Evolutionary conservation across 192 early-diverging fungal species (phyloP), one percentile per base, ranked within the genome.

Genomic region (Podila clonocystis): DNA sequence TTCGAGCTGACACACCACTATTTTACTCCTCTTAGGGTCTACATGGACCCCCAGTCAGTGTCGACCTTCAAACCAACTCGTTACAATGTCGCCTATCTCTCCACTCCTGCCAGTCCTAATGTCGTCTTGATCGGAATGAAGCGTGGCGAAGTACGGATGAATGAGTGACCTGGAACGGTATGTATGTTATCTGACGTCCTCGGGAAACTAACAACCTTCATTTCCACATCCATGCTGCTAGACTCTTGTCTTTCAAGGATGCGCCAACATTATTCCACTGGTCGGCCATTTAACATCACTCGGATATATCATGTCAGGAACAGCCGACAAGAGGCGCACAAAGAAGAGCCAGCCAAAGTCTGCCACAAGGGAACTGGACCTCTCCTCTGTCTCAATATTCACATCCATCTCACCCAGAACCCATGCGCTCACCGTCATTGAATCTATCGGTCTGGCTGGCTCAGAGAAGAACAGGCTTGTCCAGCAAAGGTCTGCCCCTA

Each of bases 191-290:
- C 62, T 45, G 24, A 66, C 33, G 13, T 66, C 6, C 38, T 49
- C 5, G 3, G 36, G 12, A 26, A 61, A 7, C 41, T 45, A 63
- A 58, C 19, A 31, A n/a, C 33, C 11, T 17, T 12, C 26, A 13
- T 15, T 22, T 60, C 17, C n/a, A 19, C 4, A 17, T 24, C 15
- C 49, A 7, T 33, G 52, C 33, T 67, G 19, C 20, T 58, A 89
- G 87, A 68, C 79, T 11, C 60, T 90, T 41, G 83, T 85, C 4
- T 90, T 90, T 64, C 73, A 85, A 61, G 89, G 89, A 34, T 75
- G 80, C 50, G 79, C 72, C 22, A 58, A 85, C 17, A 38, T 88
- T n/a, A 84, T 85, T 20, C 75, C 86, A 19, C 45, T 90, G 2
- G 74, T 78, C 62, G 89, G 89, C 22, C 58, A 86, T 19, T 65